Base-by-base conservation (phyloP, 305 asterid genomes). In the Rubia peregrina region DNA sequence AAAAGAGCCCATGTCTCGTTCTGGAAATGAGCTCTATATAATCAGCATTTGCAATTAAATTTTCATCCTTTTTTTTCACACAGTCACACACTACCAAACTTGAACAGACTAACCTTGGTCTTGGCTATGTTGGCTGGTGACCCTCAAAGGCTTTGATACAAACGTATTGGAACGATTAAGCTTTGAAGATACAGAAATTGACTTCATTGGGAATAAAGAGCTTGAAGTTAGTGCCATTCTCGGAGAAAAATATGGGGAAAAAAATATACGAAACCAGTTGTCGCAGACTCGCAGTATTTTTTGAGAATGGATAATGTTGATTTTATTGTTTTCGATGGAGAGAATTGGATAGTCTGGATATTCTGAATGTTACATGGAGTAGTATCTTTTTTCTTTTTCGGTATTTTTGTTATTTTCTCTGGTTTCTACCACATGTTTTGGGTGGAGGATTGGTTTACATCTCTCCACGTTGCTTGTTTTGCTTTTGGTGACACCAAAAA, bases 141-240 rank as follows among this genome's bases (percentile, higher is more conserved):
- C 46, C 59, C 83, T 75, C 16, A 74, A 77, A 64, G 88, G 78
- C 72, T 68, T 89, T 10, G 87, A 67, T 68, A 83, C 69, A 70
- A 48, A 69, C 14, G 71, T 2, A 68, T 14, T 17, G 64, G 65
- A 21, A 67, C 74, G 56, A 63, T 63, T 16, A 2, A 80, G 68
- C 59, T 51, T 51, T 26, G 87, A 81, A 43, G 80, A 71, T 56
- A 74, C 51, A 62, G 69, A 79, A 0, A 79, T 72, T 80, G 91
- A 83, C 78, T 86, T 90, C 74, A 86, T 42, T 71, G 85, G 87
- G 19, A 85, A 61, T 60, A 84, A 55, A 70, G 96, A 85, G 79
- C 84, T 73, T 70, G 91, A 87, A 80, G 80, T 43, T 21, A 88
- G 83, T 68, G 95, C 98, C 98, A 92, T 92, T 78, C 80, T 49